A percentile compares a stretch with the other conserved stretches of the same genome.
phyloP scores from a whole-genome alignment of 257 asterid genomes.

The Solanum tacnaense region DNA sequence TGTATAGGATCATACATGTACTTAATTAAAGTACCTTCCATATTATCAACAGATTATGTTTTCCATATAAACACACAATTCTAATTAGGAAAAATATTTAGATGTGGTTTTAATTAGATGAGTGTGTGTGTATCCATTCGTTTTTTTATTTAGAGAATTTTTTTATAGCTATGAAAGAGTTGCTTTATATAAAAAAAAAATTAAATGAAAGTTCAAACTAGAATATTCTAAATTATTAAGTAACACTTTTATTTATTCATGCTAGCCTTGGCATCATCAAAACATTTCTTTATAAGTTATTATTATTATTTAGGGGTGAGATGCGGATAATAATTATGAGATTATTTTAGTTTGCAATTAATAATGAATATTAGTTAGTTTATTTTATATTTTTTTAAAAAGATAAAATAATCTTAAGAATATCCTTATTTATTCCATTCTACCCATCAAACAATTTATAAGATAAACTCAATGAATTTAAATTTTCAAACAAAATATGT shows the following conservation, averaged over 20 bases:
- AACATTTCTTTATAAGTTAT: background rate
- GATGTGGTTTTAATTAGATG: background rate
- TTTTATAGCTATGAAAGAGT: background rate
- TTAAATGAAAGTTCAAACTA: background rate
- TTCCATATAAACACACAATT: background rate
- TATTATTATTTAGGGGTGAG: background rate
- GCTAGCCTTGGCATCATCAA: background rate
- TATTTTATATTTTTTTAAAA: no score
- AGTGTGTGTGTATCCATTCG: background rate
- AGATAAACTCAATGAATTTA: background rate
- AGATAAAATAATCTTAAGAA: background rate
- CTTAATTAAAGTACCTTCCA: constrained; percentile 21
- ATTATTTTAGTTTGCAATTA: no score
- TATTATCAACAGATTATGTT: background rate
- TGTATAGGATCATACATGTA: background rate
- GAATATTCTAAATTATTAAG: background rate
- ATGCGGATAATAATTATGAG: no score
- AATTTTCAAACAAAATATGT: background rate
- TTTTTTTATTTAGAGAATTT: background rate
- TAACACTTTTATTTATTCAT: background rate
- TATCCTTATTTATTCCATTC: background rate
- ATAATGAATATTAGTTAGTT: background rate
- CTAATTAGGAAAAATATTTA: background rate
- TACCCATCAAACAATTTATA: background rate
- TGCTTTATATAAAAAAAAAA: background rate